Base-by-base conservation (phyloP, 192 early-diverging fungal species). In the Coemansia sp. region DNA sequence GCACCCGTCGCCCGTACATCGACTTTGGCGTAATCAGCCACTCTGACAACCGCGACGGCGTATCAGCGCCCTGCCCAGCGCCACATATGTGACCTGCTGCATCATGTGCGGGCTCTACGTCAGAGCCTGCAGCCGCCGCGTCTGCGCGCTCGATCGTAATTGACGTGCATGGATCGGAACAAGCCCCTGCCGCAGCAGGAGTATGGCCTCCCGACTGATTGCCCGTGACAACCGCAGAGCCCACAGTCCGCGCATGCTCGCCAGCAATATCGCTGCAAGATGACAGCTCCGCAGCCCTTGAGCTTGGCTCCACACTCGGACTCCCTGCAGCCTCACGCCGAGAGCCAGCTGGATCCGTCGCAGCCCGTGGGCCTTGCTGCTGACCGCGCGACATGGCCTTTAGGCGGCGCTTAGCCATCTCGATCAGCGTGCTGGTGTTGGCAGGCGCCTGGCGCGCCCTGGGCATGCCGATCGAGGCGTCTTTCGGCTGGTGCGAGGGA, bases 1-100 rank as follows among this genome's bases (percentile, higher is more conserved):
- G 87, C 67, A 93, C 95, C 5, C 95, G 85, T 71, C 97, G 95
- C 11, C 91, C 93, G 67, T 94, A 95, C 42, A 99, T 70, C 26
- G 90, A 92, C 24, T 82, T 79, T 16, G 97, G 97, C 10, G 95
- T 95, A 26, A 97, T 91, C 34, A 99, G 68, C 89, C 89, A 66
- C 57, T 85, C 81, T 0, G 74, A 77, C 23, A 77, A 66, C 38
- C 61, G 53, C 13, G 70, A 73, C 23, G 71, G 68, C 23, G 70
- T 70, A 11, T 59, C 64, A 31, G 51, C 5, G 18, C 43, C 43
- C 21, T 31, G 45, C 38, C 60, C 61, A 21, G 18, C 5, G 50
- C 50, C 50, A 55, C 26, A 63, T 20, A 24, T 37, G 6, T 61
- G 37, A 23, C 3, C 13, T 16, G 51, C 51, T 45, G 43, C 43